phyloP scores from a whole-genome alignment of 306 rosid species.

The Crotalaria pallida region DNA sequence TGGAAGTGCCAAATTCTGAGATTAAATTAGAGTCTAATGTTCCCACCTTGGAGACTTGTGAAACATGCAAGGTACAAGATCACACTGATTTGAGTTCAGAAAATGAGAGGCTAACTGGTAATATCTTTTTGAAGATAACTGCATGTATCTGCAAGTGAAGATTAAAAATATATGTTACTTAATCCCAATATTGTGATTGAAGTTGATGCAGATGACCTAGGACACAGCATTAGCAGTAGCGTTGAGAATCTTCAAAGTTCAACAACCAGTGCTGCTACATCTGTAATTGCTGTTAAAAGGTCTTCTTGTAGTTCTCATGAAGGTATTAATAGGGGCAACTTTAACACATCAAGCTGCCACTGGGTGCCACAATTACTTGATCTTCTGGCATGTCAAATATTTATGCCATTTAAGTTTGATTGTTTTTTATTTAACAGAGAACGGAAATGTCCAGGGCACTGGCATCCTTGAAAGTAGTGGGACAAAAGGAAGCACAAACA shows the following conservation, averaged over 20 bases:
- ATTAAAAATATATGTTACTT: constrained; percentile 5
- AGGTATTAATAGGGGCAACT: constrained; percentile 41
- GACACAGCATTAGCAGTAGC: constrained; percentile 19
- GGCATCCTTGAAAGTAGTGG: constrained; percentile 30
- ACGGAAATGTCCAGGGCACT: constrained; percentile 28
- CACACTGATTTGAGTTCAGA: constrained; percentile 37
- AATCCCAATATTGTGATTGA: constrained; percentile 33
- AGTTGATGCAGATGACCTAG: constrained; percentile 47
- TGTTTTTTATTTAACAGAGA: constrained; percentile 40
- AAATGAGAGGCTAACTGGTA: constrained; percentile 42
- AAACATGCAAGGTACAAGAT: constrained; percentile 26
- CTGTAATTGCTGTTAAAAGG: constrained; percentile 62
- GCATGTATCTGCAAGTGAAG: constrained; percentile 2
- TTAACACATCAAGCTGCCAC: constrained; percentile 5
- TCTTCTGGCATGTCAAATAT: not conserved
- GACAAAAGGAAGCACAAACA: constrained; percentile 50
- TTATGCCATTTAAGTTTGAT: constrained; percentile 2
- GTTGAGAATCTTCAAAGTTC: constrained; percentile 33
- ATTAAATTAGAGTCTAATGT: constrained; percentile 25
- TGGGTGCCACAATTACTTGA: constrained; percentile 9
- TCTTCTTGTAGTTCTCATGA: constrained; percentile 48
- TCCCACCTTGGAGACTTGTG: constrained; percentile 25
- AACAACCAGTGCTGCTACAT: constrained; percentile 29
- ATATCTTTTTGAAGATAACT: constrained; percentile 10
- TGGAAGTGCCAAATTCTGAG: constrained; percentile 52